Conservation (phyloP, 768 basidiomycete species). For the Austroboletus festivus region DNA sequence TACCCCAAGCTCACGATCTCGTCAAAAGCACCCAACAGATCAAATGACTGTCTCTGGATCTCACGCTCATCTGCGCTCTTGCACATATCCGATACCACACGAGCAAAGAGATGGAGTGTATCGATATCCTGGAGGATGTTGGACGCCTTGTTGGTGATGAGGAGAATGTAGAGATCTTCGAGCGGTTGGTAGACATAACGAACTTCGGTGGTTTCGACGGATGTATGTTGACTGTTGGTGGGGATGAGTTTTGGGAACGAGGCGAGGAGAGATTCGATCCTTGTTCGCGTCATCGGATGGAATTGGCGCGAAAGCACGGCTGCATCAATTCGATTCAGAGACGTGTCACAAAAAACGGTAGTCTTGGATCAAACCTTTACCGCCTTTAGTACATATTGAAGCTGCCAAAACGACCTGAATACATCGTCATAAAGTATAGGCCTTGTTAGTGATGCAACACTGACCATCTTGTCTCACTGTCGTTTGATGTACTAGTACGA, state of each 20-base stretch:
- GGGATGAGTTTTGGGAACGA: conserved; percentile 98
- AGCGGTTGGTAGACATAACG: conserved; percentile 96
- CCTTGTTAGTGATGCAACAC: conserved; percentile 1
- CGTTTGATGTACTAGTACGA: neutral
- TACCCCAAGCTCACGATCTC: conserved; percentile 93
- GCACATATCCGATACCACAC: conserved; percentile 91
- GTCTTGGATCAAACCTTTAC: conserved; percentile 69
- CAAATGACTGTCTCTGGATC: conserved; percentile 87
- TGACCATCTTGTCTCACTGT: conserved; percentile 20
- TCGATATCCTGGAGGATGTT: conserved; percentile 99
- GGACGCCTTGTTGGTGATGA: conserved; percentile 98
- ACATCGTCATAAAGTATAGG: conserved; percentile 3
- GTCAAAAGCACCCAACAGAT: conserved; percentile 92
- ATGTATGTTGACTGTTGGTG: conserved; percentile 90
- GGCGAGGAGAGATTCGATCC: conserved; percentile 93
- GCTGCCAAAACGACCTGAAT: conserved; percentile 86
- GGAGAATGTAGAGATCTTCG: conserved; percentile 93
- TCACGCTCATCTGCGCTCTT: conserved; percentile 84
- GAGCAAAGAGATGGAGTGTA: conserved; percentile 89
- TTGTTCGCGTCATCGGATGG: conserved; percentile 84
- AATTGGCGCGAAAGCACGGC: conserved; percentile 97
- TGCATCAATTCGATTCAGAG: conserved; percentile 28
- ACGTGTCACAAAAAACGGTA: neutral
- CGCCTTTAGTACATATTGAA: conserved; percentile 92
- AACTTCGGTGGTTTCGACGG: conserved; percentile 93